phyloP scores from a whole-genome alignment of 2,329 filamentous ascomycete species.

The Trichophyton benhamiae region DNA sequence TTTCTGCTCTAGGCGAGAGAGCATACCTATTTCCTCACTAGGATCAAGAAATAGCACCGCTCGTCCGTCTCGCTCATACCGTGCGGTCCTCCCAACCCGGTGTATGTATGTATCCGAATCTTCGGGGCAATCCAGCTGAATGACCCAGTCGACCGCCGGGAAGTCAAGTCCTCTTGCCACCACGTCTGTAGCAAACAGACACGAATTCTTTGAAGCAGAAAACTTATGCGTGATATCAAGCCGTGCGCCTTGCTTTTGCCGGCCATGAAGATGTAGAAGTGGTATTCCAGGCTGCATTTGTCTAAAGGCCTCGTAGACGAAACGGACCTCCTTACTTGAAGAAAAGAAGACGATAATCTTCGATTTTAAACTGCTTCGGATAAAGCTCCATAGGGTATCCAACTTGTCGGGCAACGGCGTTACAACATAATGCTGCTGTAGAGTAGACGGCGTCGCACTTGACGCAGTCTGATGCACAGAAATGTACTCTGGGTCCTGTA shows the following conservation, averaged over 20 bases:
- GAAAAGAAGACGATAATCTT: slow-evolving; percentile 95
- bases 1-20: slow-evolving; percentile 71
- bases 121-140: slow-evolving; percentile 95
- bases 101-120: slow-evolving; percentile 98
- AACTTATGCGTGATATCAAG: slow-evolving; percentile 81
- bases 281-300: slow-evolving; percentile 91
- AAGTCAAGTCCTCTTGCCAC: slow-evolving; percentile 91
- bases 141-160: slow-evolving; percentile 93
- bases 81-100: slow-evolving; percentile 84
- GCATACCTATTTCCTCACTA: slow-evolving; percentile 83
- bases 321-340: slow-evolving; percentile 90
- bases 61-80: slow-evolving; percentile 75
- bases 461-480: slow-evolving; percentile 76
- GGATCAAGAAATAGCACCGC: slow-evolving; percentile 88
- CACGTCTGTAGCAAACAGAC: slow-evolving; percentile 90
- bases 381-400: slow-evolving; percentile 84
- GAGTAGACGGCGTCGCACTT: slow-evolving; percentile 64
- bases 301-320: slow-evolving; percentile 85
- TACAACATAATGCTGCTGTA: slow-evolving; percentile 85
- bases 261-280: slow-evolving; percentile 80
- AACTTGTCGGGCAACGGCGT: slow-evolving; percentile 80
- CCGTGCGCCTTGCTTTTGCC: slow-evolving; percentile 81
- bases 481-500: slow-evolving; percentile 88
- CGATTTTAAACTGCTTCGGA: slow-evolving; percentile 76
- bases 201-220: slow-evolving; percentile 65